Evolutionary conservation across 2,329 filamentous ascomycete species (phyloP).

Genomic region (Chaetomiaceae sp.): DNA sequence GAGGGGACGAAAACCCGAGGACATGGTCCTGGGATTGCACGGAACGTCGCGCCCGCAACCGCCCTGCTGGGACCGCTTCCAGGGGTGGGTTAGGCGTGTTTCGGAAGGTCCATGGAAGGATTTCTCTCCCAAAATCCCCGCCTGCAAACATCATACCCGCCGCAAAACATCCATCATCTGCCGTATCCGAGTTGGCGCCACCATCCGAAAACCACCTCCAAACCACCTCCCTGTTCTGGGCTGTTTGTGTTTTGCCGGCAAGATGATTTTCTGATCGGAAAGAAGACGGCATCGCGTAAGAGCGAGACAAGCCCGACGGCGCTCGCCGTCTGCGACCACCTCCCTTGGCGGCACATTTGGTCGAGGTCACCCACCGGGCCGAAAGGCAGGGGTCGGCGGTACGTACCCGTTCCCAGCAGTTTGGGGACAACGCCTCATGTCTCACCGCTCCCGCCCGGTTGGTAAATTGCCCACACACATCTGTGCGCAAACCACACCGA

Average conservation of each 20-base stretch:
- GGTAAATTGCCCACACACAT: constrained; percentile 21
- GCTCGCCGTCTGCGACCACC: constrained; percentile 4
- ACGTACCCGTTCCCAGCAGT: constrained; percentile 20
- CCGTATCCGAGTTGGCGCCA: constrained; percentile 4
- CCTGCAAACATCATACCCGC: constrained; percentile 5
- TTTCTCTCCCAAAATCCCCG: constrained; percentile 18
- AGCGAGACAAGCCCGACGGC: too few species aligned
- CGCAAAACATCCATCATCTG: constrained; percentile 22
- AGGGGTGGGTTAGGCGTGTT: constrained; percentile 21
- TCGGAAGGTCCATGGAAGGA: constrained; percentile 23
- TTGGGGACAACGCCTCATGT: constrained; percentile 20
- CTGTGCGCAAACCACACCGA: constrained; percentile 21
- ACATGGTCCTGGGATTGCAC: constrained; percentile 32
- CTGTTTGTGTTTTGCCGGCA: constrained; percentile 1
- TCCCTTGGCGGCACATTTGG: constrained; percentile 3
- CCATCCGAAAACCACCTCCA: not conserved
- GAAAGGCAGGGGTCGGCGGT: constrained; percentile 19
- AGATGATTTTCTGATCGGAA: not conserved
- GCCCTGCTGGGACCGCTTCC: constrained; percentile 24
- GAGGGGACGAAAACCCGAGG: constrained; percentile 27
- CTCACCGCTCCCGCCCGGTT: constrained; percentile 22
- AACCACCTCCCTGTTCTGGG: not conserved
- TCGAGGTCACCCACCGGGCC: constrained; percentile 19
- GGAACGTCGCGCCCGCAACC: constrained; percentile 25
- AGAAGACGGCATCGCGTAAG: not conserved